Base-by-base conservation (phyloP, 352 stramenopile species). In the Phytophthora kernoviae region DNA sequence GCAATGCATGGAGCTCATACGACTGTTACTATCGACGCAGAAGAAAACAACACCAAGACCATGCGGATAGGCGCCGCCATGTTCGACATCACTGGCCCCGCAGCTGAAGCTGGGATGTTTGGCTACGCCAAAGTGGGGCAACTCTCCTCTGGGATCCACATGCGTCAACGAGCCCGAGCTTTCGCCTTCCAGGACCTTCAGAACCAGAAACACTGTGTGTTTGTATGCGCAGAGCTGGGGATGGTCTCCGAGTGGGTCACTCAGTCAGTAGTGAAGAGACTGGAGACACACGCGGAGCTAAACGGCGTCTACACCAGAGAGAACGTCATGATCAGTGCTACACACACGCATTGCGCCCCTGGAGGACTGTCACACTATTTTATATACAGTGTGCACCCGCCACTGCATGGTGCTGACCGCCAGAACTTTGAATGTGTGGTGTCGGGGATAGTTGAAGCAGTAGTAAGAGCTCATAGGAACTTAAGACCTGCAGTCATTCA, bases 351-450 rank as follows among this genome's bases (percentile, higher is more conserved):
- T 62, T 97, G 85, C 58, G 84, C 83, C 18, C 90, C 92, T 3
- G 91, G 85, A 1, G 93, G 93, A 0, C 89, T 97, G 21, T 93
- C 94, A 9, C 89, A 98, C 70, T 97, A 98, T 73, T 86, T 95
- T 36, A 84, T 98, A 32, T 98, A 97, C 73, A 93, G 81, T 65
- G 78, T 94, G 45, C 85, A 94, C 47, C 83, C 85, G 26, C 83
- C 86, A 15, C 40, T 94, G 37, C 81, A 81, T 1, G 86, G 86
- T 8, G 79, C 80, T 0, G 81, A 93, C 50, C 60, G 72, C 27
- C 82, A 97, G 66, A 96, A 94, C 49, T 91, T 97, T 48, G 88
- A 97, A 65, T 90, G 88, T 45, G 88, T 96, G 4, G 91, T 97
- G n/a, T 60, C 87, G 1, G 90, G 91, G 6, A 94, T 97, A 44